These are phyloP conservation scores for Sporisorium exsertum DNA, from an alignment of 1,284 basidiomycete species.

Conservation along the genomic window DNA sequence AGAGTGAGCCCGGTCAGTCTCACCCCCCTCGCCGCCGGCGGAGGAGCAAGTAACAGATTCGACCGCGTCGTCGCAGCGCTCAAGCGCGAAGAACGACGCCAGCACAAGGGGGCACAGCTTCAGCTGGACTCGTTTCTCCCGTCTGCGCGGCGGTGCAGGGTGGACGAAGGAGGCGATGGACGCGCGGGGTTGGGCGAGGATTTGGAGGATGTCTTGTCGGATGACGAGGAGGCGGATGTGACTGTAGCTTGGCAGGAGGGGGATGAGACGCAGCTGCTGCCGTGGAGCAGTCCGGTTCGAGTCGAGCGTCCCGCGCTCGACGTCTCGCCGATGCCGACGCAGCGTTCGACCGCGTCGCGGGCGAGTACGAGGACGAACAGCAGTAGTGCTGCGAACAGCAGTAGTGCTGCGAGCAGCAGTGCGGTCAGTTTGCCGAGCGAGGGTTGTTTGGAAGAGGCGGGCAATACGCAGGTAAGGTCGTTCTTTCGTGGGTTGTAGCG, in stretches of 20 bases:
- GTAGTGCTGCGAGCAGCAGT: slow-evolving; percentile 10
- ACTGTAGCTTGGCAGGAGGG: neutral
- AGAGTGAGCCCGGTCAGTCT: slow-evolving; percentile 27
- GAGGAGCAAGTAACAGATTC: slow-evolving; percentile 5
- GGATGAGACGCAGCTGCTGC: slow-evolving; percentile 35
- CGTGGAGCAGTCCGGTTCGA: slow-evolving; percentile 12
- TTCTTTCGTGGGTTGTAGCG: slow-evolving; percentile 25
- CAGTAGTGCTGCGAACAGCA: slow-evolving; percentile 7
- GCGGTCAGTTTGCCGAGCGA: slow-evolving; percentile 21
- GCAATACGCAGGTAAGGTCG: slow-evolving; percentile 14
- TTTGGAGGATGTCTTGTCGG: slow-evolving; percentile 27
- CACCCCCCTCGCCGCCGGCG: neutral
- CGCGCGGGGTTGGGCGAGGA: slow-evolving; percentile 20
- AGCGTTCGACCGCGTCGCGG: neutral
- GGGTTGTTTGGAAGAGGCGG: slow-evolving; percentile 4
- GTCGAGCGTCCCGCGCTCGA: neutral
- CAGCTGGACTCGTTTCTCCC: slow-evolving; percentile 17
- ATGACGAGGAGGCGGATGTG: slow-evolving; percentile 19
- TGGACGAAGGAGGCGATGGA: neutral
- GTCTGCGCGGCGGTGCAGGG: neutral
- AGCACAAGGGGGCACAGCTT: slow-evolving; percentile 28
- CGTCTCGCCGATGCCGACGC: slow-evolving; percentile 6
- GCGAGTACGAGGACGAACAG: neutral
- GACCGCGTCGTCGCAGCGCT: slow-evolving; percentile 33
- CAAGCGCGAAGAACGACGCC: slow-evolving; percentile 22